Evolutionary conservation across 2,329 filamentous ascomycete species (phyloP).

Genomic region (Tolypocladium guangdongense): DNA sequence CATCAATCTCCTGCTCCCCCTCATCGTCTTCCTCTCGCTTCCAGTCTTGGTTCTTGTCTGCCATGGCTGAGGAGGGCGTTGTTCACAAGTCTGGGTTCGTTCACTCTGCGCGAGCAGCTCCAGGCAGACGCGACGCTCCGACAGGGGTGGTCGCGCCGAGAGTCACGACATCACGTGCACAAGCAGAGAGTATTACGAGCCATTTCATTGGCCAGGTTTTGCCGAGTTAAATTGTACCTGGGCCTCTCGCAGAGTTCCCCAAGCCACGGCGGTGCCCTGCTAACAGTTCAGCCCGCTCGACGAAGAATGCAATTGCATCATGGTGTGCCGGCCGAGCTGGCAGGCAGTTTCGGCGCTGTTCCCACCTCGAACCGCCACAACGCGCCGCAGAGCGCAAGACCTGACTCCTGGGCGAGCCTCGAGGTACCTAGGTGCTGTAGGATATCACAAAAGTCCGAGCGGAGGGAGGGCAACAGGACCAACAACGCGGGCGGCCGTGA

Average conservation of each 20-base stretch:
- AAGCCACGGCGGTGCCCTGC: neutral
- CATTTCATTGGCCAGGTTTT: conserved; percentile 14
- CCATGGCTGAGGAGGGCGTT: conserved; percentile 13
- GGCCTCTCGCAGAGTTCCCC: neutral
- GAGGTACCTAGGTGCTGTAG: too few relatives aligned
- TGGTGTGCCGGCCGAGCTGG: neutral
- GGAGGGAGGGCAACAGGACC: too few relatives aligned
- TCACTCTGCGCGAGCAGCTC: too few relatives aligned
- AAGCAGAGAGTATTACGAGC: conserved; percentile 8
- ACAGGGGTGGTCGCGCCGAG: conserved; percentile 11
- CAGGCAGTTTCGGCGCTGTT: neutral
- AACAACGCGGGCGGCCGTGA: too few relatives aligned
- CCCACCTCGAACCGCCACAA: neutral
- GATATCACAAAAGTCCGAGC: too few relatives aligned
- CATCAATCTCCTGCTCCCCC: conserved; percentile 47
- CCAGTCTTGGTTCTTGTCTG: conserved; percentile 28
- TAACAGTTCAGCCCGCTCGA: neutral
- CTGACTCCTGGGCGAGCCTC: too few relatives aligned
- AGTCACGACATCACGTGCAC: conserved; percentile 21
- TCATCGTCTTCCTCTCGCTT: conserved; percentile 53
- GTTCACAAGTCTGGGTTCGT: conserved; percentile 2
- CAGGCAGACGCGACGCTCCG: conserved; percentile 20
- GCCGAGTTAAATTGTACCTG: conserved; percentile 6
- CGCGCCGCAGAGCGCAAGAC: neutral
- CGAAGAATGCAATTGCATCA: conserved; percentile 1